These are phyloP conservation scores for Lyophyllum atratum DNA, from an alignment of 768 basidiomycete genomes.

Conservation along the genomic window DNA sequence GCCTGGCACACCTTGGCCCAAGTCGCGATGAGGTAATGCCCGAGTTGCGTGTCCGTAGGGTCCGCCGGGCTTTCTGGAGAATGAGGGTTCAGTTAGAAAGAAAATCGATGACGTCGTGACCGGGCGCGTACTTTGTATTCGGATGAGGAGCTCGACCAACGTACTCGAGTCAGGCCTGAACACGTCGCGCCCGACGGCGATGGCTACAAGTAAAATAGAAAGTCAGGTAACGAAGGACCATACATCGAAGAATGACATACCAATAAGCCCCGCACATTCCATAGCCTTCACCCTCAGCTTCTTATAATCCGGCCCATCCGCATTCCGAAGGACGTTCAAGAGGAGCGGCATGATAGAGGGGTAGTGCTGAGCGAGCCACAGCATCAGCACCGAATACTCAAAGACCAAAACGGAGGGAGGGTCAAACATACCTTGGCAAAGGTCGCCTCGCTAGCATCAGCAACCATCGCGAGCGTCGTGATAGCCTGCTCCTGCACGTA, in stretches of 20 bases:
- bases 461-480: conserved; percentile 88
- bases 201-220: conserved; percentile 46
- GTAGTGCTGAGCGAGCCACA: conserved; percentile 55
- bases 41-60: conserved; percentile 68
- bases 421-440: conserved; percentile 62
- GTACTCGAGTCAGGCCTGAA: conserved; percentile 75
- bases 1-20: conserved; percentile 92
- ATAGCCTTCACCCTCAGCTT: conserved; percentile 82
- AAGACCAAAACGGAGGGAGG: not conserved
- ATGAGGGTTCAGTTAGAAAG: not conserved
- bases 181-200: conserved; percentile 81
- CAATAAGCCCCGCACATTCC: conserved; percentile 88
- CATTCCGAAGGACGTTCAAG: conserved; percentile 72
- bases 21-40: conserved; percentile 79
- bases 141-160: conserved; percentile 70
- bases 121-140: not conserved
- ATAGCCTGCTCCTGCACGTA: conserved; percentile 91
- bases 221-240: not conserved
- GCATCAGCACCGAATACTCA: not conserved
- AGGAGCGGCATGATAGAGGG: conserved; percentile 79
- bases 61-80: conserved; percentile 65
- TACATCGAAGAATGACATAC: conserved; percentile 39
- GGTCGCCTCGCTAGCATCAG: conserved; percentile 77
- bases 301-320: conserved; percentile 64
- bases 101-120: conserved; percentile 55